Conservation (phyloP, 805 yeast species). For the Wickerhamiella cacticola region DNA sequence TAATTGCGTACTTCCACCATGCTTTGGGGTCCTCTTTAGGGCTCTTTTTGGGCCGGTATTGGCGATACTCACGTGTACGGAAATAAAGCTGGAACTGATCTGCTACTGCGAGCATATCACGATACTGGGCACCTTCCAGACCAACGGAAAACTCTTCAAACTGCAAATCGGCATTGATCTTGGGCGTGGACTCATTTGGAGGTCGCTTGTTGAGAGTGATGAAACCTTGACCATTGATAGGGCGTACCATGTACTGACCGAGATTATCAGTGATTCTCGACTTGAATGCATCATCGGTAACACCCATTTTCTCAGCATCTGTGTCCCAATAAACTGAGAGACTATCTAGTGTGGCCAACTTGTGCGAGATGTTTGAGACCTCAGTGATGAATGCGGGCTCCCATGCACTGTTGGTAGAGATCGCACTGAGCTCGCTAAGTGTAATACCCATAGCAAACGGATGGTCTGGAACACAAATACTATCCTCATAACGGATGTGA, state of each 20-base stretch:
- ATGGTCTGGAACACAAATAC: constrained; percentile 48
- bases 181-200: constrained; percentile 36
- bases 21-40: constrained; percentile 51
- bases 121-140: constrained; percentile 73
- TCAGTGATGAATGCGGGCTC: constrained; percentile 70
- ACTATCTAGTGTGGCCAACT: constrained; percentile 60
- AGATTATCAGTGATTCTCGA: constrained; percentile 19
- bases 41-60: constrained; percentile 47
- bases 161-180: constrained; percentile 57
- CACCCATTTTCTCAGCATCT: constrained; percentile 38
- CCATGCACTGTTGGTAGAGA: constrained; percentile 81
- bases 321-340: constrained; percentile 80
- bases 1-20: constrained; percentile 76
- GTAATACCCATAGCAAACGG: constrained; percentile 81
- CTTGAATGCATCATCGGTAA: constrained; percentile 33
- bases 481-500: constrained; percentile 86
- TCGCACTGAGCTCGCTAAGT: constrained; percentile 76
- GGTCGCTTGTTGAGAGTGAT: constrained; percentile 63
- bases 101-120: constrained; percentile 67
- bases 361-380: constrained; percentile 53
- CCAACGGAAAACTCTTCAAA: constrained; percentile 86
- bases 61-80: constrained; percentile 63
- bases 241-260: constrained; percentile 47
- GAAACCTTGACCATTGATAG: constrained; percentile 82
- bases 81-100: constrained; percentile 69